Conservation (phyloP, 2,329 filamentous ascomycete genomes). For the Sarocladium brachiariae region DNA sequence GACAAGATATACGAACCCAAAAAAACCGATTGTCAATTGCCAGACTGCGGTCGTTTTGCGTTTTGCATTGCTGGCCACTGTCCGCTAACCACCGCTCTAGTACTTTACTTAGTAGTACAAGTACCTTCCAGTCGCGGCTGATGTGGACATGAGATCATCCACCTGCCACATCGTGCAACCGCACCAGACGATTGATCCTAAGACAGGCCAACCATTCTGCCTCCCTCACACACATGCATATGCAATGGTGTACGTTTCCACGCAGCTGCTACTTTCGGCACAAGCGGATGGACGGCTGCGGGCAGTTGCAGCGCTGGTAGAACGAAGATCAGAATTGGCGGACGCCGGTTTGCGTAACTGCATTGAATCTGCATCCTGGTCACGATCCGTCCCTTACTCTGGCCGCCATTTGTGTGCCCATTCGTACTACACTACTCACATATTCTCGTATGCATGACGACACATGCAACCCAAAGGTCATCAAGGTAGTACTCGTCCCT, state of each 20-base stretch:
- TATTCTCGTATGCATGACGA: neutral
- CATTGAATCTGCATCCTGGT: neutral
- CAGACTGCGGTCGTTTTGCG: too few species aligned
- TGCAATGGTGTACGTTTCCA: slow-evolving; percentile 3
- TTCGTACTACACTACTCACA: neutral
- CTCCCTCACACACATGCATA: neutral
- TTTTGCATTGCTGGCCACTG: too few species aligned
- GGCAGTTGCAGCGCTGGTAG: neutral
- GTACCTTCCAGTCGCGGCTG: neutral
- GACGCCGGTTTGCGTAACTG: slow-evolving; percentile 5
- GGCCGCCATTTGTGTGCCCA: neutral
- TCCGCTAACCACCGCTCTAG: too few species aligned
- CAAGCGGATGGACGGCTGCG: neutral
- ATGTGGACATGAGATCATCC: too few species aligned
- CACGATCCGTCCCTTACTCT: neutral
- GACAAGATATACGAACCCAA: too few species aligned
- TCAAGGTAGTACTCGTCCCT: slow-evolving; percentile 3
- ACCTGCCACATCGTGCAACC: slow-evolving; percentile 3
- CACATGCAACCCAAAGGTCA: neutral
- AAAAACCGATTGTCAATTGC: too few species aligned
- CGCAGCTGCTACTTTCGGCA: slow-evolving; percentile 8
- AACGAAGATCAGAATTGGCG: neutral
- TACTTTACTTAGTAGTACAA: too few species aligned
- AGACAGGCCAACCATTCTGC: neutral
- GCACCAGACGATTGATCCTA: neutral